These are phyloP conservation scores for Boletus subcaerulescens DNA, from an alignment of 768 basidiomycete genomes.

Conservation along the genomic window DNA sequence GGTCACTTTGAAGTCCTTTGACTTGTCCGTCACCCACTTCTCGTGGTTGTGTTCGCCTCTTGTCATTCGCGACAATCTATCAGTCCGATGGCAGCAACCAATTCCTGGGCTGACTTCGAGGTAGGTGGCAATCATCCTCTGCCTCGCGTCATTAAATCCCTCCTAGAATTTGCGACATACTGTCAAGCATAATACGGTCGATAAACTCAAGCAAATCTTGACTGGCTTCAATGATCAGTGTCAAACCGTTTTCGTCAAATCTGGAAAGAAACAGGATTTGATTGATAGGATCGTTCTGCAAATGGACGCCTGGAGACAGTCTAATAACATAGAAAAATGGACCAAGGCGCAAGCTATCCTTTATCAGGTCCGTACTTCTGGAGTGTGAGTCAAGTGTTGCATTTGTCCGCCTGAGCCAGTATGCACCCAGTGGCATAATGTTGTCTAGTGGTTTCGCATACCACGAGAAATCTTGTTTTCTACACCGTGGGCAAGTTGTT, in stretches of 20 bases:
- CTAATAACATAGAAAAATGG: conserved; percentile 63
- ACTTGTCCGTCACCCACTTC: conserved; percentile 4
- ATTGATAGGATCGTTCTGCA: conserved; percentile 68
- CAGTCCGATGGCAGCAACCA: conserved; percentile 55
- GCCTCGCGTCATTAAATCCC: conserved; percentile 16
- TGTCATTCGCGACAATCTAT: conserved; percentile 2
- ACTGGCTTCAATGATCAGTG: conserved; percentile 78
- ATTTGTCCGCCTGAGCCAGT: conserved; percentile 10
- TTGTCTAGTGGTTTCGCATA: conserved; percentile 6
- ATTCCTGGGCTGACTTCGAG: conserved; percentile 73
- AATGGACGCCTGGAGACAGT: conserved; percentile 59
- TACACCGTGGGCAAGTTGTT: conserved; percentile 11
- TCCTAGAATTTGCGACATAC: conserved; percentile 64
- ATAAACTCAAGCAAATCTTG: conserved; percentile 81
- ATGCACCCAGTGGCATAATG: conserved; percentile 11
- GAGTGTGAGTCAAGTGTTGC: conserved; percentile 54
- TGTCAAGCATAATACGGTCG: conserved; percentile 78
- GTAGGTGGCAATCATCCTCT: conserved; percentile 38
- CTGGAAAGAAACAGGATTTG: conserved; percentile 85
- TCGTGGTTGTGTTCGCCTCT: conserved; percentile 10
- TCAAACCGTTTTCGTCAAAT: conserved; percentile 59
- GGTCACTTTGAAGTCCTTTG: conserved; percentile 1
- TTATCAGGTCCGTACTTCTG: conserved; percentile 59
- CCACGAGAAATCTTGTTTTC: conserved; percentile 2
- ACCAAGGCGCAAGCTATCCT: conserved; percentile 65